A percentile compares a stretch with the other conserved stretches of the same genome.
Evolutionary conservation across 768 basidiomycete species (phyloP).

Genomic region (Rhizopogon roseolus): DNA sequence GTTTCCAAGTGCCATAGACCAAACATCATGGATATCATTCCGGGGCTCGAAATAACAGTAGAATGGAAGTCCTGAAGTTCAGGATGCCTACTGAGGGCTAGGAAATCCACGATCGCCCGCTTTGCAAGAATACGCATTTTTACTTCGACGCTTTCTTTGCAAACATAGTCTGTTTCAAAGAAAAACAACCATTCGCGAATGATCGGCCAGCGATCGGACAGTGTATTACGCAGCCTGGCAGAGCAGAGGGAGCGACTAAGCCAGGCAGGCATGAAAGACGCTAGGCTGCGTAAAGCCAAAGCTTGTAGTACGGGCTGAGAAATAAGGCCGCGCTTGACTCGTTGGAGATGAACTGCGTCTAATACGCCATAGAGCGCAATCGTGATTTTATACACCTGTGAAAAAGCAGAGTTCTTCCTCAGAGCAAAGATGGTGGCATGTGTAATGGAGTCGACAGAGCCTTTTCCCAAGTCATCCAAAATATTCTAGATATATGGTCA

Average conservation of each 20-base stretch:
- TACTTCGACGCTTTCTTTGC: conserved; percentile 13
- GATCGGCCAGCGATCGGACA: conserved; percentile 14
- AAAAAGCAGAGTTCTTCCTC: conserved; percentile 10
- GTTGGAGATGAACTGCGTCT: conserved; percentile 14
- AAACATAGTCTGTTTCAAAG: conserved; percentile 17
- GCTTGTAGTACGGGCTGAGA: conserved; percentile 11
- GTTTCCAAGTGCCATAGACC: conserved; percentile 23
- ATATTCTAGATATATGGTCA: neutral
- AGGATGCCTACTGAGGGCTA: conserved; percentile 13
- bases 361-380: conserved; percentile 16
- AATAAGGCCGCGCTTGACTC: conserved; percentile 4
- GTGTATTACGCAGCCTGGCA: neutral
- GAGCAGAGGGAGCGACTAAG: neutral
- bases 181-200: conserved; percentile 21
- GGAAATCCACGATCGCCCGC: conserved; percentile 13
- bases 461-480: conserved; percentile 16
- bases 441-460: conserved; percentile 14
- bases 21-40: conserved; percentile 15
- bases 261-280: conserved; percentile 8
- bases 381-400: conserved; percentile 13
- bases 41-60: conserved; percentile 11
- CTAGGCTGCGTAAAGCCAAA: conserved; percentile 13
- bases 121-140: conserved; percentile 18
- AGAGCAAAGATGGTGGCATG: conserved; percentile 17
- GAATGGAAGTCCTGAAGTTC: conserved; percentile 15